These are phyloP conservation scores for Lanzia echinophila DNA, from an alignment of 2,329 filamentous ascomycete genomes.

Conservation along the genomic window DNA sequence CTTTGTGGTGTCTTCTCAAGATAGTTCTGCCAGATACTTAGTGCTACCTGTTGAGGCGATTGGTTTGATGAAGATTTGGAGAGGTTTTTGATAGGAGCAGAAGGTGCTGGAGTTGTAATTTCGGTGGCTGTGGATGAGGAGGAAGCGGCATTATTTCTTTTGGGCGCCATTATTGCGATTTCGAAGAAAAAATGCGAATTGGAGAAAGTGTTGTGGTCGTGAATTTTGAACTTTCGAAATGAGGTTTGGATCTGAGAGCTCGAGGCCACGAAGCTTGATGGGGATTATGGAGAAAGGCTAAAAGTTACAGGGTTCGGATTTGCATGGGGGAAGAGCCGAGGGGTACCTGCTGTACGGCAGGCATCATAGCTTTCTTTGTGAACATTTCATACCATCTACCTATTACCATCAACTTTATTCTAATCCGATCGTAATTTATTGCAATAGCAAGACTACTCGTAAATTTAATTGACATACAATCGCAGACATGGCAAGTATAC, in stretches of 20 bases:
- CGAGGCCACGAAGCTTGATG: conserved; percentile 14
- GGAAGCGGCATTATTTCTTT: conserved; percentile 34
- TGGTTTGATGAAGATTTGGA: conserved; percentile 25
- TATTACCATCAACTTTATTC: background rate
- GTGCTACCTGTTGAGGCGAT: conserved; percentile 47
- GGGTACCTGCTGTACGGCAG: conserved; percentile 5
- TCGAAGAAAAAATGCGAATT: background rate
- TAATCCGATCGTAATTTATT: background rate
- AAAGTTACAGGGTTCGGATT: conserved; percentile 1
- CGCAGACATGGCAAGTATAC: conserved; percentile 22
- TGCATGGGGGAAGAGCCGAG: conserved; percentile 3
- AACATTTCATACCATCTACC: too few species aligned
- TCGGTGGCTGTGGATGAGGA: conserved; percentile 12
- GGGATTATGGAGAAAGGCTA: background rate
- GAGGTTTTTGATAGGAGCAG: conserved; percentile 22
- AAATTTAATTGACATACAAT: background rate
- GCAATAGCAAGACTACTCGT: too few species aligned
- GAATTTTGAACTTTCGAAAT: conserved; percentile 1
- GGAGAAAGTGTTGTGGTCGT: background rate
- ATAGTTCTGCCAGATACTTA: conserved; percentile 73
- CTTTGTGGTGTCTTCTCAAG: conserved; percentile 75
- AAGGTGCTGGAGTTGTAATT: conserved; percentile 22
- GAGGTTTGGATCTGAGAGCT: background rate
- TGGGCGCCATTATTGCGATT: conserved; percentile 41
- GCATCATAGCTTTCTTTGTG: background rate